Conservation (phyloP, 345 rosid species). For the Boechera stricta region DNA sequence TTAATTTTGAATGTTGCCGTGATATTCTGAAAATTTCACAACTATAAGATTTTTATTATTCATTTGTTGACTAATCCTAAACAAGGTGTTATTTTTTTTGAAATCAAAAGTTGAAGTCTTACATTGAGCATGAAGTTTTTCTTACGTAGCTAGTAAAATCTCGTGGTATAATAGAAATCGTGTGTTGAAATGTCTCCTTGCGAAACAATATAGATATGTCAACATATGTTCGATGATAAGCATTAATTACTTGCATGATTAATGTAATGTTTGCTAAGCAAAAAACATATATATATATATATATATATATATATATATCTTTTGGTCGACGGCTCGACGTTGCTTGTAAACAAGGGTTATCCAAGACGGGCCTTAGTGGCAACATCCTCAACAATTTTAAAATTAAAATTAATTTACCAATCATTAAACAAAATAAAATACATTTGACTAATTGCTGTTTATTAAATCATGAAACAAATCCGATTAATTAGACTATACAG, state of each 20-base stretch:
- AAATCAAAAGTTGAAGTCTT: slow-evolving; percentile 20
- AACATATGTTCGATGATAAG: slow-evolving; percentile 34
- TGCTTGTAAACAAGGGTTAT: slow-evolving; percentile 46
- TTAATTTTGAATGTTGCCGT: slow-evolving; percentile 1
- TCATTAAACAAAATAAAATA: not conserved
- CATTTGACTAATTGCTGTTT: slow-evolving; percentile 16
- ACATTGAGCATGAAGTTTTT: not conserved
- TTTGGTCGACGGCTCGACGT: slow-evolving; percentile 27
- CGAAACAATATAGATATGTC: slow-evolving; percentile 29
- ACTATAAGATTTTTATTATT: not conserved
- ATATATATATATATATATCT: not conserved
- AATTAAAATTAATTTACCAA: slow-evolving; percentile 13
- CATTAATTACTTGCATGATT: slow-evolving; percentile 44
- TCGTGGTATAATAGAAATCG: slow-evolving; percentile 25
- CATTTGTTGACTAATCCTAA: slow-evolving; percentile 8
- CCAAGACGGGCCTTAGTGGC: slow-evolving; percentile 45
- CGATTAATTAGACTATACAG: slow-evolving; percentile 1
- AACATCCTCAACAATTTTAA: slow-evolving; percentile 38
- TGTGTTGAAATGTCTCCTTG: slow-evolving; percentile 20
- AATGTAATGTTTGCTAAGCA: slow-evolving; percentile 34
- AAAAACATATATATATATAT: not conserved
- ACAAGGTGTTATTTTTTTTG: not conserved
- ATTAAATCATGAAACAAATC: slow-evolving; percentile 18
- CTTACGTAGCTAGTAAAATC: slow-evolving; percentile 22
- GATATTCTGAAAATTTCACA: not conserved